phyloP scores from a whole-genome alignment of 2,329 filamentous ascomycete species.

The Neonectria neomacrospora region DNA sequence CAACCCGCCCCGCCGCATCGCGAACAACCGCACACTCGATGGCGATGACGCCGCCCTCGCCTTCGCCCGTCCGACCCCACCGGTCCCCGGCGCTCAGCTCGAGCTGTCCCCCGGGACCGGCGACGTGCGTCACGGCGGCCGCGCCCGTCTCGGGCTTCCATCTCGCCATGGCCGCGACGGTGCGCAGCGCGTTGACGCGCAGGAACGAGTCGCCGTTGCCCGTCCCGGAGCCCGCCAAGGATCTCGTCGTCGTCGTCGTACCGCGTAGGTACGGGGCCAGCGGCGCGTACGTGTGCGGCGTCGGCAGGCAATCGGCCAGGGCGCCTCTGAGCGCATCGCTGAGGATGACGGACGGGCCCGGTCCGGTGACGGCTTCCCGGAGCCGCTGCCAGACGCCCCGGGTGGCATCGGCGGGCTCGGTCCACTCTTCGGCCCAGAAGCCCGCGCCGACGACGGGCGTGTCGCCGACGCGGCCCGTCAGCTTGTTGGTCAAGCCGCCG shows the following conservation, averaged over 20 bases:
- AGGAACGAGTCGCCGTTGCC: constrained; percentile 93
- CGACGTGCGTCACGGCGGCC: constrained; percentile 70
- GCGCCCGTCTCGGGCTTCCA: constrained; percentile 66
- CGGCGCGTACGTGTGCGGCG: constrained; percentile 55
- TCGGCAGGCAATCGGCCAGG: constrained; percentile 70
- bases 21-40: constrained; percentile 69
- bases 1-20: constrained; percentile 55
- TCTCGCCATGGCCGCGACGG: constrained; percentile 76
- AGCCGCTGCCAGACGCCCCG: constrained; percentile 28
- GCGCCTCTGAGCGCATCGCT: constrained; percentile 57
- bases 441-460: constrained; percentile 86
- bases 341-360: constrained; percentile 35
- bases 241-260: constrained; percentile 45
- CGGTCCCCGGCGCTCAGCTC: constrained; percentile 78
- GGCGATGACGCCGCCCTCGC: constrained; percentile 87
- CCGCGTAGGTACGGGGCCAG: constrained; percentile 8
- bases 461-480: constrained; percentile 86
- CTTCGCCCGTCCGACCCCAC: constrained; percentile 80
- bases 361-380: constrained; percentile 18
- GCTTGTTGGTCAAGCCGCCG: constrained; percentile 89
- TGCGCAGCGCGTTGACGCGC: constrained; percentile 75
- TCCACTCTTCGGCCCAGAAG: constrained; percentile 91
- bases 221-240: constrained; percentile 76
- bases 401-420: constrained; percentile 56
- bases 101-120: constrained; percentile 78